Base-by-base conservation (phyloP, 371 early-diverging fungal species). In the Catenaria anguillulae region DNA sequence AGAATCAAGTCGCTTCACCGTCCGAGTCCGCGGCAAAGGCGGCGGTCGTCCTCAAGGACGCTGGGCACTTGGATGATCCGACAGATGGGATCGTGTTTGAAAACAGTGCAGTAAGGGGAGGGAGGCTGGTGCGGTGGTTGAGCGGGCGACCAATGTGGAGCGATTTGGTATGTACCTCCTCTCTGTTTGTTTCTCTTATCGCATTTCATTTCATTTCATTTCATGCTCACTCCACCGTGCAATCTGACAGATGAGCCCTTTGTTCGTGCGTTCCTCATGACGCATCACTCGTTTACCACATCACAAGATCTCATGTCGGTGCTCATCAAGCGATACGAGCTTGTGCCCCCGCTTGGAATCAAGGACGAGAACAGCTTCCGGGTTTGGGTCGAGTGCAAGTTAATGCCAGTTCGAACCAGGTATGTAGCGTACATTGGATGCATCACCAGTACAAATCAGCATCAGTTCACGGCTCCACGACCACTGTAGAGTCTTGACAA, bases 251-350 rank as follows among this genome's bases (percentile, higher is more conserved):
- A 43, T 23, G 45, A 43, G 21, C 3, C 45, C 10, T 43, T 43
- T 17, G 3, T n/a, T 6, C 54, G 60, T 71, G 65, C 65, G 19
- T 63, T 80, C 34, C 29, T 79, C 15, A 40, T 79, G 63, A 80
- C 76, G 15, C 77, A 77, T 64, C 77, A 77, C 55, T 77, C 79
- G 21, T 79, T 80, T 62, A 76, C 74, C 3, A 73, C 77, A 17
- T 71, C 74, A 13, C 34, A 66, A 31, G 76, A 79, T 31, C 62
- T 80, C 29, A 60, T 80, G 61, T 73, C 75, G 50, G 55, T 67
- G 31, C 63, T 80, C 17, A 63, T 72, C 21, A 62, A 63, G 15
- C 65, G 64, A 19, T 65, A 68, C 56, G 64, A 68, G 37, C 65
- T 73, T 21, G 54, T 65, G 2, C 75, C 77, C 19, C 79, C 79